These are phyloP conservation scores for Pythium coloratum DNA, from an alignment of 352 stramenopile genomes.

Conservation along the genomic window DNA sequence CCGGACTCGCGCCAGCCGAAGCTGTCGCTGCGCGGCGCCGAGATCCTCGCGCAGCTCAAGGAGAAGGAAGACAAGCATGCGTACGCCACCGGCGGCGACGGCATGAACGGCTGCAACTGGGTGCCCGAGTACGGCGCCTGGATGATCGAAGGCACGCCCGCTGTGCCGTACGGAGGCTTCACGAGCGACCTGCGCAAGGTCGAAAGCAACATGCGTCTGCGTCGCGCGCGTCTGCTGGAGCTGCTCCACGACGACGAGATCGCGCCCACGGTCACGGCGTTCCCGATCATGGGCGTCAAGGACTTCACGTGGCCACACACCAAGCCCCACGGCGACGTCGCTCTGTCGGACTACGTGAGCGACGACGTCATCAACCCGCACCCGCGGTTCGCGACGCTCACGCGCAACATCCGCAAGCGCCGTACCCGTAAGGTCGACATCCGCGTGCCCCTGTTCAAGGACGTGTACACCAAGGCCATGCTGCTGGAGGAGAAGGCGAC, in stretches of 20 bases:
- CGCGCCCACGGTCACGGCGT: slow-evolving; percentile 95
- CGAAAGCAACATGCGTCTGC: slow-evolving; percentile 97
- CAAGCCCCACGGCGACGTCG: slow-evolving; percentile 70
- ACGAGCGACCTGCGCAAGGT: slow-evolving; percentile 95
- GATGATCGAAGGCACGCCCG: slow-evolving; percentile 99
- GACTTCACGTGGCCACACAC: slow-evolving; percentile 88
- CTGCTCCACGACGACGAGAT: slow-evolving; percentile 95
- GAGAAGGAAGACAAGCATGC: slow-evolving; percentile 80
- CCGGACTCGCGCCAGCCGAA: slow-evolving; percentile 79
- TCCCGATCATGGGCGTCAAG: slow-evolving; percentile 95
- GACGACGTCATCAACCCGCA: slow-evolving; percentile 99
- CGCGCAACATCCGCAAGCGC: slow-evolving; percentile 97
- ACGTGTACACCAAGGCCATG: slow-evolving; percentile 79
- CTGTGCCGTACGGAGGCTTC: slow-evolving; percentile 93
- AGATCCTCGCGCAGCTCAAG: slow-evolving; percentile 94
- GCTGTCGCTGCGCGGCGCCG: slow-evolving; percentile 91
- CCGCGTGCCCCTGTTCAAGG: slow-evolving; percentile 82
- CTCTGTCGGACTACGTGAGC: slow-evolving; percentile 96
- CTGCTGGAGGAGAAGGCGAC: slow-evolving; percentile 63
- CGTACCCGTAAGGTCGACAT: slow-evolving; percentile 86
- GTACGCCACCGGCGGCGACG: slow-evolving; percentile 34
- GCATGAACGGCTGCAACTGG: slow-evolving; percentile 94
- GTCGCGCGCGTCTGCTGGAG: slow-evolving; percentile 93
- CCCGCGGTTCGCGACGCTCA: slow-evolving; percentile 97
- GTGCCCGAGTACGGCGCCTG: slow-evolving; percentile 99